phyloP scores from a whole-genome alignment of 345 rosid species.

The Cardiospermum halicacabum region DNA sequence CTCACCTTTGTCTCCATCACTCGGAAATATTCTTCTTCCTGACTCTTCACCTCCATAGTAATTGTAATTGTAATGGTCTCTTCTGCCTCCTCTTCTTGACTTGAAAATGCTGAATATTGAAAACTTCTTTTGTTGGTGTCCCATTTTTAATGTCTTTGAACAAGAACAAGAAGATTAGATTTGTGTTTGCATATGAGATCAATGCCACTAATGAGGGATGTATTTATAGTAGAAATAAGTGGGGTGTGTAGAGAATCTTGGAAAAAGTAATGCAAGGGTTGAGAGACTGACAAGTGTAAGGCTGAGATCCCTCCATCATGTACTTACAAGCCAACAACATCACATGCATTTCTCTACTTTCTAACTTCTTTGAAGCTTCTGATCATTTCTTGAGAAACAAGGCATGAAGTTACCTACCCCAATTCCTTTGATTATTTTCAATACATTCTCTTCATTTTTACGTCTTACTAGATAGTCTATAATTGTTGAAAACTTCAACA shows the following conservation, averaged over 20 bases:
- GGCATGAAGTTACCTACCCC: no score
- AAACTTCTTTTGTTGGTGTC: conserved; percentile 20
- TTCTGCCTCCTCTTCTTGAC: conserved; percentile 22
- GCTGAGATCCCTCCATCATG: no score
- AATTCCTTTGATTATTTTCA: not conserved
- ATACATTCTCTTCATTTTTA: not conserved
- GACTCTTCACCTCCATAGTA: conserved; percentile 13
- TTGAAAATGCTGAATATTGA: conserved; percentile 37
- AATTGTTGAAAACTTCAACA: not conserved
- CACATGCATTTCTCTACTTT: no score
- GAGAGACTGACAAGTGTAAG: not conserved
- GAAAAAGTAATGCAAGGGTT: not conserved
- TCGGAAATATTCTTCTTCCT: conserved; percentile 22
- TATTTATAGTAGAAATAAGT: conserved; percentile 4
- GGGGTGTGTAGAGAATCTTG: no score
- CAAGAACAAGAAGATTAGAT: no score
- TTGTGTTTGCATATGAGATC: no score
- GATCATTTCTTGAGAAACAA: not conserved
- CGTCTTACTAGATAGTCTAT: no score
- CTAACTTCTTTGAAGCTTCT: not conserved
- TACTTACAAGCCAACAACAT: no score
- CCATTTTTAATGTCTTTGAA: conserved; percentile 22
- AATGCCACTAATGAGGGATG: no score
- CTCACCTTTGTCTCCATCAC: conserved; percentile 35
- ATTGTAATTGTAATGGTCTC: conserved; percentile 4